phyloP scores from a whole-genome alignment of 352 stramenopile genomes.

The Aphanomyces stellatus region DNA sequence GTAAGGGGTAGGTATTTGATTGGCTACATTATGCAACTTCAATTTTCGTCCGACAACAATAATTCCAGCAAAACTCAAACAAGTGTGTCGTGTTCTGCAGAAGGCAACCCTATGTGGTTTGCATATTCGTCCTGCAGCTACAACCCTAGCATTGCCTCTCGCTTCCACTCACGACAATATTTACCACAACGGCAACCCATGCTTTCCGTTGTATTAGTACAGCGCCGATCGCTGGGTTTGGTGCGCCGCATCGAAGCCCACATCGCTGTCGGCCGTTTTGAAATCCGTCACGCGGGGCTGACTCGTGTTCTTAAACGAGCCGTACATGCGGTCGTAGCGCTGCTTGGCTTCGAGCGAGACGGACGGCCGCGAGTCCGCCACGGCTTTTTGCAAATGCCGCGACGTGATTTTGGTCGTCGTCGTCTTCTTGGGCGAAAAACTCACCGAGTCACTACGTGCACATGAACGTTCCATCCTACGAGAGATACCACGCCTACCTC shows the following conservation, averaged over 20 bases:
- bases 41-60: too few relatives aligned
- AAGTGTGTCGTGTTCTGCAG: too few relatives aligned
- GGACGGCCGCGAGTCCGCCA: constrained; percentile 14
- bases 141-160: too few relatives aligned
- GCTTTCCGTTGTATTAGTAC: neutral
- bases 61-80: too few relatives aligned
- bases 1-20: too few relatives aligned
- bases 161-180: neutral
- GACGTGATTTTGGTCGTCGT: neutral
- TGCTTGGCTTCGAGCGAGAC: constrained; percentile 14
- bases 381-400: constrained; percentile 9
- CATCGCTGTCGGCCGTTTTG: constrained; percentile 6
- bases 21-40: too few relatives aligned
- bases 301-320: constrained; percentile 17
- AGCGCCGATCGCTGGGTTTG: constrained; percentile 8
- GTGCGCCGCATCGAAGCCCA: neutral
- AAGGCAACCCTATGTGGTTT: too few relatives aligned
- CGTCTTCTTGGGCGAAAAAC: constrained; percentile 15
- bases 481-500: neutral
- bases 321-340: constrained; percentile 20
- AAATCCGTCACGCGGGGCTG: constrained; percentile 16
- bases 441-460: constrained; percentile 7
- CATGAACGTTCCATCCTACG: neutral
- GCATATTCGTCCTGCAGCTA: too few relatives aligned
- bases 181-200: neutral